Evolutionary conservation across 2,329 filamentous ascomycete genomes (phyloP).

Genomic region (Fusarium abutilonis): DNA sequence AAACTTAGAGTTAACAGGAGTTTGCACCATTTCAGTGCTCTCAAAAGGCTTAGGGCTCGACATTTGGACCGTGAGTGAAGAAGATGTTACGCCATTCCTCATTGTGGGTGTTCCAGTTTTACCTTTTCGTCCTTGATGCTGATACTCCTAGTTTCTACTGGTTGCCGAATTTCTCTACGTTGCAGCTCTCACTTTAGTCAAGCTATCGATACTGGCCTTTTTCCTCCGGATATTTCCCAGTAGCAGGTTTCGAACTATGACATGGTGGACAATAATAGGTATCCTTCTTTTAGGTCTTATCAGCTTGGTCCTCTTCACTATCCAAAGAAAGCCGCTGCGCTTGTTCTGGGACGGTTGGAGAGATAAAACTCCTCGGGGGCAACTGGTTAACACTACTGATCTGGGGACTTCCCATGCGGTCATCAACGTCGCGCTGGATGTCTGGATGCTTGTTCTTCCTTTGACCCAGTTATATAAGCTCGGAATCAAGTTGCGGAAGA

Average conservation of each 20-base stretch:
- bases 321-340: background rate
- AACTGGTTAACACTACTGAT: background rate
- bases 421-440: slow-evolving; percentile 7
- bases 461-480: background rate
- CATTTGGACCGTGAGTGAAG: background rate
- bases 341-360: slow-evolving; percentile 3
- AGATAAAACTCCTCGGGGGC: background rate
- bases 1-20: background rate
- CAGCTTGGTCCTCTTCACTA: background rate
- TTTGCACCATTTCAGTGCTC: background rate
- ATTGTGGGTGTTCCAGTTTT: background rate
- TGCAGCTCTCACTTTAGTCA: background rate
- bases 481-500: background rate
- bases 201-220: slow-evolving; percentile 5
- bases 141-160: background rate
- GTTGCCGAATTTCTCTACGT: background rate
- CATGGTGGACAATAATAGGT: background rate
- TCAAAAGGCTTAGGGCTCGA: background rate
- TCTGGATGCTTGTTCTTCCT: slow-evolving; percentile 21
- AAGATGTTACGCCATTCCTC: background rate
- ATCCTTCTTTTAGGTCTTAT: fast-evolving
- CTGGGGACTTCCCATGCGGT: background rate
- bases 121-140: background rate
- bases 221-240: slow-evolving; percentile 16
- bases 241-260: background rate